Evolutionary conservation across 805 yeast species (phyloP).

Genomic region (Wickerhamomyces xylosicus): DNA sequence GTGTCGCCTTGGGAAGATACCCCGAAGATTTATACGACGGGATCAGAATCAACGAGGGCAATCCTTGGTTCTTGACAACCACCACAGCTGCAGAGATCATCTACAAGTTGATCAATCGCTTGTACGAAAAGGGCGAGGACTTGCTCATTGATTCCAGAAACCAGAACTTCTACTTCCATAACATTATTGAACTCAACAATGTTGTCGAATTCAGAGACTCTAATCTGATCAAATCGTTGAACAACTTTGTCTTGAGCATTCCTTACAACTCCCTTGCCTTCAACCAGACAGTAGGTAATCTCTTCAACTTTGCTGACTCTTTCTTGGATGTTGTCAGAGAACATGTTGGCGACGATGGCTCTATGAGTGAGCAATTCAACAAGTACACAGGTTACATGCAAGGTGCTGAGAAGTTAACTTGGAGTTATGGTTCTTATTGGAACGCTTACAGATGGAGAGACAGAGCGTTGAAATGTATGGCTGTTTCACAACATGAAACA

Average conservation of each 20-base stretch:
- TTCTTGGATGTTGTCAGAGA: constrained; percentile 48
- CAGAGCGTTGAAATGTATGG: constrained; percentile 24
- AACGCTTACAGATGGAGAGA: constrained; percentile 57
- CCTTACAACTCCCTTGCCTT: constrained; percentile 31
- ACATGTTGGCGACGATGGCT: constrained; percentile 57
- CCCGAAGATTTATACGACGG: constrained; percentile 92
- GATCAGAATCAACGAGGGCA: constrained; percentile 59
- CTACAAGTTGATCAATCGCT: constrained; percentile 41
- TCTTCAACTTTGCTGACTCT: constrained; percentile 55
- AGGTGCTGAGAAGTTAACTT: constrained; percentile 82
- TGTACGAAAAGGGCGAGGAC: constrained; percentile 29
- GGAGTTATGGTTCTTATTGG: constrained; percentile 82
- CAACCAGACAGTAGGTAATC: constrained; percentile 30
- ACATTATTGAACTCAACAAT: constrained; percentile 13
- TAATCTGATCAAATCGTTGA: not conserved
- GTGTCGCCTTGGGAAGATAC: constrained; percentile 77
- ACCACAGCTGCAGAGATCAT: constrained; percentile 58
- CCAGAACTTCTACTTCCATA: constrained; percentile 23
- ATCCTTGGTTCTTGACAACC: constrained; percentile 88
- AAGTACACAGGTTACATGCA: constrained; percentile 72
- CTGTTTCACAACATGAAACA: no score
- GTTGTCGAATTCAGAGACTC: not conserved
- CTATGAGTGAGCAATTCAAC: constrained; percentile 85
- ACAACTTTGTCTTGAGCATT: constrained; percentile 8
- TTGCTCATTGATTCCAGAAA: constrained; percentile 27